These are phyloP conservation scores for Daldinia sp. DNA, from an alignment of 2,329 filamentous ascomycete species.

Conservation along the genomic window DNA sequence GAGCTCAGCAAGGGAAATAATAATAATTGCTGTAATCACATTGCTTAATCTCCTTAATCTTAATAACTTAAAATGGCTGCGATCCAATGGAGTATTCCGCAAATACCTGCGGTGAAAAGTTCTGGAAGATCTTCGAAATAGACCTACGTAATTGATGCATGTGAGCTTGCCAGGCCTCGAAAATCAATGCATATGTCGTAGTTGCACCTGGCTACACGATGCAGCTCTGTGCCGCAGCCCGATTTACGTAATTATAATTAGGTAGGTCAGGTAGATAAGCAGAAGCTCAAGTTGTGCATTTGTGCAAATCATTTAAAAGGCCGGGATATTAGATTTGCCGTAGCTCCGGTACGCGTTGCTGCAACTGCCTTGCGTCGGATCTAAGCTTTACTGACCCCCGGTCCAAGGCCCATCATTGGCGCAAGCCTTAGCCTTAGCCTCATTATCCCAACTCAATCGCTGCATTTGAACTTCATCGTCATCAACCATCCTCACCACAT, in stretches of 20 bases:
- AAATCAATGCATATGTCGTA: slow-evolving; percentile 22
- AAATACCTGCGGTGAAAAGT: slow-evolving; percentile 17
- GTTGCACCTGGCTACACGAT: slow-evolving; percentile 17
- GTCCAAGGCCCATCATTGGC: slow-evolving; percentile 32
- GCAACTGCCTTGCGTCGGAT: slow-evolving; percentile 36
- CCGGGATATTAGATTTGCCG: slow-evolving; percentile 46
- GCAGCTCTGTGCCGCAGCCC: slow-evolving; percentile 6
- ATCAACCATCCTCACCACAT: slow-evolving; percentile 17
- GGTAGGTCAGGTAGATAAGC: slow-evolving; percentile 1
- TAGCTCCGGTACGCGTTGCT: slow-evolving; percentile 46
- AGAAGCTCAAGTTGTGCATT: not conserved
- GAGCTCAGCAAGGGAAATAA: not conserved
- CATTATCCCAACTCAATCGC: slow-evolving; percentile 15
- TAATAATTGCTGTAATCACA: not conserved
- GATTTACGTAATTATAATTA: slow-evolving; percentile 3
- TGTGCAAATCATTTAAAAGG: too few relatives aligned
- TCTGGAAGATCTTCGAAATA: slow-evolving; percentile 34
- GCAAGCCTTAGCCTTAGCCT: slow-evolving; percentile 40
- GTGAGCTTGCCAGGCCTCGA: slow-evolving; percentile 13
- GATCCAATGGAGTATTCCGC: not conserved
- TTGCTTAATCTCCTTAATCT: not conserved
- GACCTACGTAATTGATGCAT: slow-evolving; percentile 38
- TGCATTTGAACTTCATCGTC: slow-evolving; percentile 23
- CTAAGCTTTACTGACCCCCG: slow-evolving; percentile 28
- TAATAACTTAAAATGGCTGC: not conserved